Base-by-base conservation (phyloP, 192 early-diverging fungal genomes). In the Coemansia sp. region DNA sequence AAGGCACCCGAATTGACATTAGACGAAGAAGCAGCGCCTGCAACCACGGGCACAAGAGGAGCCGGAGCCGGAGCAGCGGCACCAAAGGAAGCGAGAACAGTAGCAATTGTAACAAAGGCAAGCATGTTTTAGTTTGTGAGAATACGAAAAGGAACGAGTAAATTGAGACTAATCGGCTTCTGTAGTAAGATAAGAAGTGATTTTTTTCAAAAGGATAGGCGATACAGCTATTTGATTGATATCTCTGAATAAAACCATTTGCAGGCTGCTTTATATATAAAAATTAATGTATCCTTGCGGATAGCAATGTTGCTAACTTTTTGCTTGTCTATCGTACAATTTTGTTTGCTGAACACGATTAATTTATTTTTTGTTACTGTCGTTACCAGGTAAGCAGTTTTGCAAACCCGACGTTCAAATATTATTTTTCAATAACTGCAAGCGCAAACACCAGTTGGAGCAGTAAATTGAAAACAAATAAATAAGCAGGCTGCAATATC, bases 1-100 rank as follows among this genome's bases (percentile, higher is more conserved):
- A 65, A 72, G 1, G 69, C 69, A 11, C 62, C 69, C 43, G 68
- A 72, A 53, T 65, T 65, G 5, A 61, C 62, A 23, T 72, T 72
- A 28, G 62, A 57, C 14, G 62, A 57, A 13, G 62, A 65, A 0
- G 69, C 48, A 2, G 53, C 57, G 9, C 62, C 53, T 0, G 22
- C 69, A 33, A 30, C 68, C 28, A 54, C 35, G 0, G 69, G 69
- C 14, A 65, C 19, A 25, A 72, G 18, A 2, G 62, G 62, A 4
- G 60, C 58, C 5, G 47, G 33, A 10, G 69, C 56, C 3, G 45
- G 47, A n/a, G 34, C 53, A 33, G 46, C 53, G 23, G 48, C 14
- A 32, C 48, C 37, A 50, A 63, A 44, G 20, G 39, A 41, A 33
- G 35, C 18, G 19, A 58, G 14, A 9, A 45, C 42, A 10, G 33